Conservation (phyloP, 2,329 filamentous ascomycete species). For the Colletotrichum sp. region DNA sequence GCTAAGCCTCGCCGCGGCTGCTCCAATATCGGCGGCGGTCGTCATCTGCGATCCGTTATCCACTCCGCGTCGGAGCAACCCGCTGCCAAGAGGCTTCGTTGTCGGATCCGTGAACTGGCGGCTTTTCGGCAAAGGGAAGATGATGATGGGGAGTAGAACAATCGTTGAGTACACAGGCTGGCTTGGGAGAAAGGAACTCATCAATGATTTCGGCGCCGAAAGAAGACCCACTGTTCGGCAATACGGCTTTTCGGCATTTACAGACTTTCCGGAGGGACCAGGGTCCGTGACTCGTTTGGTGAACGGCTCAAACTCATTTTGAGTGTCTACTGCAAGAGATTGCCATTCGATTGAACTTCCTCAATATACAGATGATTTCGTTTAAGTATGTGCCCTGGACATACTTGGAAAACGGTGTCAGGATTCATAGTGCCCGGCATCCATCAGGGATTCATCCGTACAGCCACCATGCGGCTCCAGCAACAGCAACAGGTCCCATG, state of each 20-base stretch:
- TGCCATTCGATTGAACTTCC: neutral
- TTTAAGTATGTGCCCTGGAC: accelerated
- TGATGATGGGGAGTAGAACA: neutral
- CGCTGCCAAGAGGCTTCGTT: neutral
- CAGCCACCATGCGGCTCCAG: neutral
- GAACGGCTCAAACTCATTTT: neutral
- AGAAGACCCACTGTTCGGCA: neutral
- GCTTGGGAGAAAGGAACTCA: neutral
- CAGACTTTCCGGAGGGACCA: neutral
- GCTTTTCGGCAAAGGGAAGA: neutral
- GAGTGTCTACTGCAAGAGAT: neutral
- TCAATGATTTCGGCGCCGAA: neutral
- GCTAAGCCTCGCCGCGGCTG: neutral
- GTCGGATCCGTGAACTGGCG: neutral
- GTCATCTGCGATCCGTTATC: neutral
- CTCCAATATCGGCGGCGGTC: neutral
- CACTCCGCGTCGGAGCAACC: neutral
- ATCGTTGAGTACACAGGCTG: neutral
- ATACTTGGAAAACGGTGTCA: neutral
- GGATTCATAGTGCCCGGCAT: neutral
- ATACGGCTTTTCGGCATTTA: neutral
- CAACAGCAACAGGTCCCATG: neutral
- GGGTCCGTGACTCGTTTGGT: neutral
- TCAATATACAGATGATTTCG: neutral
- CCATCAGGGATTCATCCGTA: neutral